phyloP scores from a whole-genome alignment of 2,329 filamentous ascomycete species.

The Neophaeococcomyces aloes region DNA sequence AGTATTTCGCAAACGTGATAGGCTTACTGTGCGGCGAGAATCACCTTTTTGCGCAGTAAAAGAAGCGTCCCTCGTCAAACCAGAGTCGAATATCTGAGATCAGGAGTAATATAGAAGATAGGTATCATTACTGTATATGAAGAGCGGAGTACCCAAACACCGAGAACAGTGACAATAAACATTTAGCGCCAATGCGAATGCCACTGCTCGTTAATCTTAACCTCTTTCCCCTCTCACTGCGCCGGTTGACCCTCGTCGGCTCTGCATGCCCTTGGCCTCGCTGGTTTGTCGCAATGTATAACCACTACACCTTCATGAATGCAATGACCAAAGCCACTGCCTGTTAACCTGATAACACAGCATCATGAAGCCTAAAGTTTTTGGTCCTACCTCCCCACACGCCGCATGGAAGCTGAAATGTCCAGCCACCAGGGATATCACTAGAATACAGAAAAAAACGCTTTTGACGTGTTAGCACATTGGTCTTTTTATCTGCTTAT shows the following conservation, averaged over 20 bases:
- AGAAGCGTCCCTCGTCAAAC: too few species aligned
- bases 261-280: neutral
- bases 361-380: constrained; percentile 1
- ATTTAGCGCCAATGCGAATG: neutral
- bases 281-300: neutral
- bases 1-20: too few species aligned
- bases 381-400: neutral
- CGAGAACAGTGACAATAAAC: neutral
- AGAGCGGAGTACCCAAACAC: constrained; percentile 4
- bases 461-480: constrained; percentile 8
- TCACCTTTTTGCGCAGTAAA: too few species aligned
- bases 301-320: neutral
- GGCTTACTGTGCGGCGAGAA: too few species aligned
- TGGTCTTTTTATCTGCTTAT: constrained; percentile 38
- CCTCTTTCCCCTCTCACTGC: neutral
- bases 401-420: neutral
- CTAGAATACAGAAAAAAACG: constrained; percentile 19
- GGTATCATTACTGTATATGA: constrained; percentile 1
- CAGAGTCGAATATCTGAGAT: too few species aligned
- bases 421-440: constrained; percentile 19
- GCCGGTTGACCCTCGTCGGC: neutral
- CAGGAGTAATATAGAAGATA: neutral
- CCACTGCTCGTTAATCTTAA: neutral
- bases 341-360: constrained; percentile 2
- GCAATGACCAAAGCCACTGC: neutral